Conservation (phyloP, 2,329 filamentous ascomycete species). For the Sarocladium brachiariae region DNA sequence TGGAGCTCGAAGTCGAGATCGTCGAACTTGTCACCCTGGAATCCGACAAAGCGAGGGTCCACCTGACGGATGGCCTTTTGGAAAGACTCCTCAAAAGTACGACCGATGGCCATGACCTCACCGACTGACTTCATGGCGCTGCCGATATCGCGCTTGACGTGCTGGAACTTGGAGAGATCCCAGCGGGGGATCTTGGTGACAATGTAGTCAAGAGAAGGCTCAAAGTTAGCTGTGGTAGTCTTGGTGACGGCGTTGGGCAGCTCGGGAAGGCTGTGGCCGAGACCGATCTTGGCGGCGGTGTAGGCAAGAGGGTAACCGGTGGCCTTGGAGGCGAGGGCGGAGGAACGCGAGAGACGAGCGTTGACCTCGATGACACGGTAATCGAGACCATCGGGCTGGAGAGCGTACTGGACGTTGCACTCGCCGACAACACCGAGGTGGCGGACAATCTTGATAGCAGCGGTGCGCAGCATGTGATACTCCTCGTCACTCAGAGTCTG, state of each 20-base stretch:
- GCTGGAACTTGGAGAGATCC: constrained; percentile 98
- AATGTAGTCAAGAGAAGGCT: constrained; percentile 94
- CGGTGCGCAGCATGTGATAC: constrained; percentile 97
- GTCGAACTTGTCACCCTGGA: constrained; percentile 93
- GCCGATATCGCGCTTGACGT: constrained; percentile 95
- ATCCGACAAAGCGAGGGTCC: constrained; percentile 83
- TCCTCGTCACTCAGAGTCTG: constrained; percentile 98
- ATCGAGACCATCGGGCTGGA: constrained; percentile 93
- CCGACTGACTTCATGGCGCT: constrained; percentile 99
- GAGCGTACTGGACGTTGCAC: constrained; percentile 96
- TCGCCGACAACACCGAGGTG: constrained; percentile 96
- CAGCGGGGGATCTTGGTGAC: constrained; percentile 98
- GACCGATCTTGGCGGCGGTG: constrained; percentile 95
- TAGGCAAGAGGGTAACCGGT: constrained; percentile 97
- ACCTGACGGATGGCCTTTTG: constrained; percentile 98
- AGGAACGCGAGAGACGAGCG: constrained; percentile 94
- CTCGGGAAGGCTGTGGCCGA: constrained; percentile 91
- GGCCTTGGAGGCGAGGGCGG: constrained; percentile 93
- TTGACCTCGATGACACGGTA: constrained; percentile 99
- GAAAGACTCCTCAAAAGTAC: constrained; percentile 98
- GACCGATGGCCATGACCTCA: constrained; percentile 98
- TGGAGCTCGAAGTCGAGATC: constrained; percentile 82
- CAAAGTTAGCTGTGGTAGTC: constrained; percentile 98
- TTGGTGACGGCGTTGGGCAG: constrained; percentile 97
- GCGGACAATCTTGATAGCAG: constrained; percentile 96